Conservation (phyloP, 192 early-diverging fungal species). For the Podila epicladia region DNA sequence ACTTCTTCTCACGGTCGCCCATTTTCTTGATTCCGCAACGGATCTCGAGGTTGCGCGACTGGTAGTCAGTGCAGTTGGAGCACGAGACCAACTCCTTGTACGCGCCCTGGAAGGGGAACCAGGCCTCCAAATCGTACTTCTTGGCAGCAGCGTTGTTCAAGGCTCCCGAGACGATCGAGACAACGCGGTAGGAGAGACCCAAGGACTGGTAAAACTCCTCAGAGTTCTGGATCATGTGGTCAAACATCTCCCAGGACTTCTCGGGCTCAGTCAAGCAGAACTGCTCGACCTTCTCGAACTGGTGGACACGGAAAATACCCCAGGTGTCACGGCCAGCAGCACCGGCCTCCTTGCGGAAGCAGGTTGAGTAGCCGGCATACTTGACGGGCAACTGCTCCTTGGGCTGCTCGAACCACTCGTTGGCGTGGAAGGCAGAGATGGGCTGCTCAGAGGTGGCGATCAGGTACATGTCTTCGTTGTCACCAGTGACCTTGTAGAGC, state of each 20-base stretch:
- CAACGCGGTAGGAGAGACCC: slow-evolving; percentile 93
- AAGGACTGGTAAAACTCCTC: slow-evolving; percentile 97
- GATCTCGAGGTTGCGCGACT: slow-evolving; percentile 94
- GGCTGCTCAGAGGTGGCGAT: slow-evolving; percentile 99
- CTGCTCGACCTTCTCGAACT: slow-evolving; percentile 99
- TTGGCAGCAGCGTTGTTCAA: slow-evolving; percentile 99
- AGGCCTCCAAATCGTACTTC: slow-evolving; percentile 99
- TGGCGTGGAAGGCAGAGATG: slow-evolving; percentile 94
- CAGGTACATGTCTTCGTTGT: slow-evolving; percentile 93
- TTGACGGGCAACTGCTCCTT: slow-evolving; percentile 91
- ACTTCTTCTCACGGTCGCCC: slow-evolving; percentile 93
- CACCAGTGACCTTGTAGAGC: slow-evolving; percentile 90
- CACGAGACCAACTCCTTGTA: slow-evolving; percentile 99
- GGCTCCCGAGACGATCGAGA: slow-evolving; percentile 96
- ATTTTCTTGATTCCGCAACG: slow-evolving; percentile 97
- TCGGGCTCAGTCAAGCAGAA: slow-evolving; percentile 96
- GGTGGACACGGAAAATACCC: slow-evolving; percentile 99
- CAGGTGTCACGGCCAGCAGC: slow-evolving; percentile 96
- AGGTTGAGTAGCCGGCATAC: slow-evolving; percentile 97
- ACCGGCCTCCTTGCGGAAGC: slow-evolving; percentile 99
- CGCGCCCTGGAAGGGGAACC: slow-evolving; percentile 98
- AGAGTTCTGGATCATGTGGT: slow-evolving; percentile 91
- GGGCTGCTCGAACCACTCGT: slow-evolving; percentile 95
- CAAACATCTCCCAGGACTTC: slow-evolving; percentile 99
- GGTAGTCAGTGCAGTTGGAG: slow-evolving; percentile 99